Evolutionary conservation across 805 yeast genomes (phyloP).

Genomic region (Candida ulmi): DNA sequence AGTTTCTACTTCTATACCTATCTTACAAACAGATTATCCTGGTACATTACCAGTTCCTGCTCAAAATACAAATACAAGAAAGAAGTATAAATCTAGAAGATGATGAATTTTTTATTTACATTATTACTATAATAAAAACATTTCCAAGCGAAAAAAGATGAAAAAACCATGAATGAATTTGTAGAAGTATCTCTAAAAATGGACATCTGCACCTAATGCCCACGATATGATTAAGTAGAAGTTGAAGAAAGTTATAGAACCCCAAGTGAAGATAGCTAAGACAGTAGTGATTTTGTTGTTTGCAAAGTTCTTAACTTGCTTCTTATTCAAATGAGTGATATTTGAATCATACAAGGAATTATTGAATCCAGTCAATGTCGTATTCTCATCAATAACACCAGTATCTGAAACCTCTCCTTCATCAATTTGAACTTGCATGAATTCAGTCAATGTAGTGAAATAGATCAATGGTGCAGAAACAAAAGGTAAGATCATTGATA

Average conservation of each 20-base stretch:
- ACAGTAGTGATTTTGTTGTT: conserved; percentile 52
- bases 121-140: no score
- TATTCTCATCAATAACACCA: not conserved
- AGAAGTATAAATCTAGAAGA: conserved; percentile 19
- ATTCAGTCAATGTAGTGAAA: conserved; percentile 64
- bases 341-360: conserved; percentile 5
- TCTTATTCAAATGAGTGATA: conserved; percentile 9
- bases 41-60: conserved; percentile 74
- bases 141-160: no score
- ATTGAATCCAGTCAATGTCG: not conserved
- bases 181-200: conserved; percentile 28
- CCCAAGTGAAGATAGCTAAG: conserved; percentile 60
- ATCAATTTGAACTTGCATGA: conserved; percentile 49
- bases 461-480: conserved; percentile 85
- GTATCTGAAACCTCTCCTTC: not conserved
- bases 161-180: no score
- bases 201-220: conserved; percentile 45
- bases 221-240: conserved; percentile 56
- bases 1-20: conserved; percentile 47
- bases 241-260: conserved; percentile 63
- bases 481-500: conserved; percentile 75
- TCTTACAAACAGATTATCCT: conserved; percentile 62
- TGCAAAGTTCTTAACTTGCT: conserved; percentile 56
- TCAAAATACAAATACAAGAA: conserved; percentile 13
- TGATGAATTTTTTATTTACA: not conserved